phyloP scores from a whole-genome alignment of 768 basidiomycete genomes.

The Cystofilobasidium capitatum region DNA sequence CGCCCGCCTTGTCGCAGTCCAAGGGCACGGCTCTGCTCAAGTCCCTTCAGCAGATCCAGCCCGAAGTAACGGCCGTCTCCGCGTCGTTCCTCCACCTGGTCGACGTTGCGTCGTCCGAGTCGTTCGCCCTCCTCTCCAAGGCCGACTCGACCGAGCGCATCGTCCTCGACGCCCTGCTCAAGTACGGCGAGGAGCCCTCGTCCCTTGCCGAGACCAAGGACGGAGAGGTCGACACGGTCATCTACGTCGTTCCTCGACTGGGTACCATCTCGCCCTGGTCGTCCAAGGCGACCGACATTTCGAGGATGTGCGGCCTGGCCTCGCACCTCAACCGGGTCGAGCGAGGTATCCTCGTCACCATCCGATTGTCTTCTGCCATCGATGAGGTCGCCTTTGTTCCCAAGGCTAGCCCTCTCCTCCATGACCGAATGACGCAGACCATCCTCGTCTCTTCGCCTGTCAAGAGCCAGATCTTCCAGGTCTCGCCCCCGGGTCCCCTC shows the following conservation, averaged over 20 bases:
- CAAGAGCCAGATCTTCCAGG: conserved; percentile 45
- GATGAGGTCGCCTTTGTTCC: conserved; percentile 45
- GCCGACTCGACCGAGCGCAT: conserved; percentile 44
- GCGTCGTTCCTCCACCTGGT: conserved; percentile 80
- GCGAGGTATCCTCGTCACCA: conserved; percentile 62
- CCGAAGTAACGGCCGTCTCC: conserved; percentile 57
- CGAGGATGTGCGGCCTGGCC: conserved; percentile 71
- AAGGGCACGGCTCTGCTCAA: conserved; percentile 60
- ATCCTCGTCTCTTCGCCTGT: conserved; percentile 53
- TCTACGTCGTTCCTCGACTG: conserved; percentile 69
- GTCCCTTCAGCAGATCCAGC: conserved; percentile 48
- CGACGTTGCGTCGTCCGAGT: conserved; percentile 47
- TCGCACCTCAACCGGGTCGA: conserved; percentile 69
- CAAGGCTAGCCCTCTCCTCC: conserved; percentile 46
- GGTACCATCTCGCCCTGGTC: conserved; percentile 99
- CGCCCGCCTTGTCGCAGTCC: conserved; percentile 61
- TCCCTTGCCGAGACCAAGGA: conserved; percentile 35
- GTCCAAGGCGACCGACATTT: conserved; percentile 95
- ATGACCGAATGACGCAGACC: conserved; percentile 96
- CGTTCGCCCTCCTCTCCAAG: conserved; percentile 47
- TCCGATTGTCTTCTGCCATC: conserved; percentile 43
- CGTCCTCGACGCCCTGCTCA: conserved; percentile 60
- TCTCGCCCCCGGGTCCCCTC: conserved; percentile 56
- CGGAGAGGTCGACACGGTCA: conserved; percentile 40
- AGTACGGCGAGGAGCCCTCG: conserved; percentile 64